Evolutionary conservation across 495 filamentous ascomycete genomes (phyloP).

Genomic region (Trichoderma gamsii): DNA sequence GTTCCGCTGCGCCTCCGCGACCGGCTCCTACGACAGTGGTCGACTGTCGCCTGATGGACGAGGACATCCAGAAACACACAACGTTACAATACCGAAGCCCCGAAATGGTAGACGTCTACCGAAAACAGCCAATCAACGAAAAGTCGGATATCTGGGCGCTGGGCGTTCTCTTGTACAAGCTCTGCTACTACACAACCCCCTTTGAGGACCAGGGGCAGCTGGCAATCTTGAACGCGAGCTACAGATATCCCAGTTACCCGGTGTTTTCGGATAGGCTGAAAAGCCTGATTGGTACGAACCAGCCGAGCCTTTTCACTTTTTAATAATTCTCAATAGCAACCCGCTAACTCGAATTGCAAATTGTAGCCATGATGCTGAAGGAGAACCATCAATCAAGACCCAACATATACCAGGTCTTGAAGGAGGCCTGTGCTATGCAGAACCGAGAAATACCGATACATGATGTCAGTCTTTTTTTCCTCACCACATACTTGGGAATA

Average conservation of each 20-base stretch:
- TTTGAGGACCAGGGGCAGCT: slow-evolving; percentile 97
- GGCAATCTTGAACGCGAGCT: slow-evolving; percentile 95
- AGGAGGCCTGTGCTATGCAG: slow-evolving; percentile 82
- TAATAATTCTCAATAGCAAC: background rate
- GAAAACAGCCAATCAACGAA: slow-evolving; percentile 94
- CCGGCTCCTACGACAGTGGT: slow-evolving; percentile 76
- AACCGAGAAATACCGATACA: slow-evolving; percentile 82
- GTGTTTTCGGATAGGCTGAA: slow-evolving; percentile 85
- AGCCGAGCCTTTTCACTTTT: background rate
- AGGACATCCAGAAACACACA: slow-evolving; percentile 95
- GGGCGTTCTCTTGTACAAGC: slow-evolving; percentile 91
- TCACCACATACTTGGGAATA: slow-evolving; percentile 10
- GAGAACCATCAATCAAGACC: slow-evolving; percentile 77
- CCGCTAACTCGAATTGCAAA: too few species aligned
- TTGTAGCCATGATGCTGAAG: slow-evolving; percentile 76
- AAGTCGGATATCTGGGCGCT: slow-evolving; percentile 99
- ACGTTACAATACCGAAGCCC: slow-evolving; percentile 96
- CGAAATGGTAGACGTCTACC: slow-evolving; percentile 97
- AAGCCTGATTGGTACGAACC: slow-evolving; percentile 74
- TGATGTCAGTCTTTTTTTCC: slow-evolving; percentile 59
- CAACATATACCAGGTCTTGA: slow-evolving; percentile 88
- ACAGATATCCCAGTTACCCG: slow-evolving; percentile 84
- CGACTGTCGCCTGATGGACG: slow-evolving; percentile 87
- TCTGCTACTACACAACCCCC: slow-evolving; percentile 98
- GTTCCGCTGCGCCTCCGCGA: slow-evolving; percentile 77